Base-by-base conservation (phyloP, 202 grass and related monocot species). In the Musa balbisiana region DNA sequence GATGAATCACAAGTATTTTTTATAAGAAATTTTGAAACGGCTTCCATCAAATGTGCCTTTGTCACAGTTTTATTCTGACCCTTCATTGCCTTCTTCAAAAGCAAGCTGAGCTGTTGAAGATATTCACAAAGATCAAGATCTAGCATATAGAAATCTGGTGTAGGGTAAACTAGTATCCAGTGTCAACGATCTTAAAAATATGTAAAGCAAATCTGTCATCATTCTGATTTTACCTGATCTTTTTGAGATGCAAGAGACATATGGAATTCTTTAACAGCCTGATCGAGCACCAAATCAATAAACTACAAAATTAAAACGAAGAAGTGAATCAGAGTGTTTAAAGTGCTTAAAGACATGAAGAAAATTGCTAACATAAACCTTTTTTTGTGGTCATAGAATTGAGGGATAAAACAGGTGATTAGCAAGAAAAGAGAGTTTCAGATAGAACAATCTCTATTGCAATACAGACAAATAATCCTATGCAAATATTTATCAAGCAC, bases 281-380 rank as follows among this genome's bases (percentile, higher is more conserved):
- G 86, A 54, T 95, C 92, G 6, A 95, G 83, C 73, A 95, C 75
- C 59, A 87, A 81, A 91, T 91, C 88, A 19, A 95, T 82, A 13
- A 89, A 82, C 88, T 95, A 81, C 81, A 73, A n/a, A 49, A 64
- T 64, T 54, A 22, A 16, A 20, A 33, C 2, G 23, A 70, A 58
- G 11, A 23, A 50, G 19, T 16, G 14, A 71, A 71, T 60, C 15
- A 62, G 54, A 17, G 12, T 62, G 27, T 17, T 50, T 33, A 71
- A 60, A 50, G 13, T 59, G 15, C 23, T 53, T 9, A 13, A 55
- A 2, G 9, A 60, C 13, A 23, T 11, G 20, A 24, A 50, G 20
- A 9, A 26, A 25, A n/a, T 16, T 49, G 52, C 23, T 54, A 50
- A 8, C 66, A 79, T 56, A 49, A 60, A 13, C 1, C 2, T 50